Base-by-base conservation (phyloP, 2,329 filamentous ascomycete genomes). In the Pyrenophora graminea region DNA sequence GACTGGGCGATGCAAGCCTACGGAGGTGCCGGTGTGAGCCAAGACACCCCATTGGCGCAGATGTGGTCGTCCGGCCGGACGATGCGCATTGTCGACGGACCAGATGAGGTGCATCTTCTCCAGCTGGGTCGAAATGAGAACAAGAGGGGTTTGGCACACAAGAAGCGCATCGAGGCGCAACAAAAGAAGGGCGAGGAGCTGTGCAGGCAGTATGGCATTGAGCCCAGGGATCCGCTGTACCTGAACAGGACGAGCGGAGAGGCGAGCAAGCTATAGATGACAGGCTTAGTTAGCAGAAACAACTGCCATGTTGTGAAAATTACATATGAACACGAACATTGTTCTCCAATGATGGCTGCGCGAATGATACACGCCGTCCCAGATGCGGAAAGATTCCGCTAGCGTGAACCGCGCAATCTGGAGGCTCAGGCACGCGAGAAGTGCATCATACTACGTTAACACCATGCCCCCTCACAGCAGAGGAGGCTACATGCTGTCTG, bases 1-100 rank as follows among this genome's bases (percentile, higher is more conserved):
- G 94, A 99, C 79, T 89, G 92, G 55, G 94, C 94, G 0, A 86
- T 99, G 10, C 94, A 99, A 81, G 84, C 90, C 0, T 96, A 92
- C 67, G 94, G 94, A 53, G 94, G 87, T 53, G 91, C 89, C 3
- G 94, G 94, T 70, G 88, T 99, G 41, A 89, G 85, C 68, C 94
- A 97, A 79, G 94, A 99, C 70, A 97, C 94, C 1, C 94, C 94
- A 17, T 79, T 99, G 58, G 92, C 73, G 3, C 59, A 54, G 34
- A 87, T 92, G 84, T 96, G 90, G 86, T 85, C 90, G 17, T 78
- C 82, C 54, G 89, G 91, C 67, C 81, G 91, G 51, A 96, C 92
- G 6, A 80, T 96, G 74, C 82, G 90, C 55, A 84, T 96, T 62
- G 91, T 91, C 0, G 94, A 99, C 75, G 94, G 94, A 0, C 94